Conservation (phyloP, 441 rosid genomes). For the Bocquillonia castaneifolia region DNA sequence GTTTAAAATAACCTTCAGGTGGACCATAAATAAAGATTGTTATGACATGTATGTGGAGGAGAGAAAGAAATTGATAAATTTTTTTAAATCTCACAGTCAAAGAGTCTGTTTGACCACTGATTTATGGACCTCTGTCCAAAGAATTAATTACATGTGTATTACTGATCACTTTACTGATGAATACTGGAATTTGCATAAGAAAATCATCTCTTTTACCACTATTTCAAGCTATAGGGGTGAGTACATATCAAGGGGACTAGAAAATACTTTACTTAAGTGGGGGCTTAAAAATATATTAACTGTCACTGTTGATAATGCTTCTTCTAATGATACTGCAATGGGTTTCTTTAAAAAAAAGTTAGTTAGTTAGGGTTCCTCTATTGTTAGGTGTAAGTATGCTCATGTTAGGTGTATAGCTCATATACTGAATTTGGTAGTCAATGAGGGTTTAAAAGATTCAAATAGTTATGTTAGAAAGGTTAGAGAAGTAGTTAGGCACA, state of each 20-base stretch:
- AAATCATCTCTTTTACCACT: background rate
- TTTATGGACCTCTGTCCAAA: background rate
- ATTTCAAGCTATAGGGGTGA: background rate
- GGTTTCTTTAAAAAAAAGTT: background rate
- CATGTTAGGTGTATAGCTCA: background rate
- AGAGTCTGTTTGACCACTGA: background rate
- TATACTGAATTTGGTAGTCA: background rate
- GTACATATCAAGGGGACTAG: background rate
- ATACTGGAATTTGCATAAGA: background rate
- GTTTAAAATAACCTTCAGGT: background rate
- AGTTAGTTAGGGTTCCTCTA: background rate
- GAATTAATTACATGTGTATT: background rate
- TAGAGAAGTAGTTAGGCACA: constrained; percentile 3
- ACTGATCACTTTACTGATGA: background rate
- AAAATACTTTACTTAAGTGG: background rate
- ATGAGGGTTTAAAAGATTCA: background rate
- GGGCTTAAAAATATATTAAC: constrained; percentile 9
- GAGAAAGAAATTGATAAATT: background rate
- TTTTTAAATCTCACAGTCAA: background rate
- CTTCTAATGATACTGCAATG: constrained; percentile 2
- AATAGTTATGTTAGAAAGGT: background rate
- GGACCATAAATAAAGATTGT: background rate
- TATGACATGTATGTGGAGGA: background rate
- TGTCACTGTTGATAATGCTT: constrained; percentile 15
- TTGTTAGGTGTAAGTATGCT: background rate